A percentile compares a stretch with the other conserved stretches of the same genome.
Conservation (phyloP, 1,139 yeast genomes). For the Yamadazyma siamensis region DNA sequence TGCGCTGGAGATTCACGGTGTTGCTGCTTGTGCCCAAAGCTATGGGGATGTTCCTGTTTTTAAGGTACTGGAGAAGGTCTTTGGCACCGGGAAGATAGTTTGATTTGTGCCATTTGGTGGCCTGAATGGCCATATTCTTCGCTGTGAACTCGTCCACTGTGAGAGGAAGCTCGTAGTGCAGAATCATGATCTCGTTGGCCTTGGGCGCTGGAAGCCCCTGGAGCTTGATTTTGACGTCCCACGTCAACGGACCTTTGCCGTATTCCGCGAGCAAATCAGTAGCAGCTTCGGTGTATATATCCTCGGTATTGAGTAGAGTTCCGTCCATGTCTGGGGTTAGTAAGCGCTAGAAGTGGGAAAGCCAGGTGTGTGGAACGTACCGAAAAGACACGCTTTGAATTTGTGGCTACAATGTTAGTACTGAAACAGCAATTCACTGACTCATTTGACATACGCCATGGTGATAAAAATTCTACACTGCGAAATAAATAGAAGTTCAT, state of each 20-base stretch:
- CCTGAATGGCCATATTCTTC: conserved; percentile 54
- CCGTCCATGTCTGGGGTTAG: conserved; percentile 80
- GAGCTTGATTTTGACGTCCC: conserved; percentile 82
- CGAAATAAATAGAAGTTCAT: conserved; percentile 1
- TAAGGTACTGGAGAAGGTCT: conserved; percentile 57
- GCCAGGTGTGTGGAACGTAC: conserved; percentile 31
- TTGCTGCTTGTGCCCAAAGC: conserved; percentile 93
- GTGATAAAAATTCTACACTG: neutral
- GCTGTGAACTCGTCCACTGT: conserved; percentile 60
- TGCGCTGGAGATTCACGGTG: conserved; percentile 53
- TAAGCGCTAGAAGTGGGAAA: neutral
- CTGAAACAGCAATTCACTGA: too few species aligned
- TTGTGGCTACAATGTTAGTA: too few species aligned
- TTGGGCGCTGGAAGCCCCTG: conserved; percentile 90
- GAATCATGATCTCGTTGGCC: conserved; percentile 57
- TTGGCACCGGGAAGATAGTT: conserved; percentile 80
- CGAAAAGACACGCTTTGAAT: conserved; percentile 84
- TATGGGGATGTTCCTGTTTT: conserved; percentile 56
- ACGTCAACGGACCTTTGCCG: conserved; percentile 76
- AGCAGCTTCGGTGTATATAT: conserved; percentile 76
- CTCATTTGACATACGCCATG: conserved; percentile 1
- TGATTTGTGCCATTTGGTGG: conserved; percentile 57
- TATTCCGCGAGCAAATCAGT: conserved; percentile 61
- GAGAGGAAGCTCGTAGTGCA: conserved; percentile 63
- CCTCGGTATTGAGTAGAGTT: conserved; percentile 84